Percentiles rank a stretch among this genome's conserved stretches.
Conservation (phyloP, 768 basidiomycete genomes). For the Omphalotus guepiniiformis region DNA sequence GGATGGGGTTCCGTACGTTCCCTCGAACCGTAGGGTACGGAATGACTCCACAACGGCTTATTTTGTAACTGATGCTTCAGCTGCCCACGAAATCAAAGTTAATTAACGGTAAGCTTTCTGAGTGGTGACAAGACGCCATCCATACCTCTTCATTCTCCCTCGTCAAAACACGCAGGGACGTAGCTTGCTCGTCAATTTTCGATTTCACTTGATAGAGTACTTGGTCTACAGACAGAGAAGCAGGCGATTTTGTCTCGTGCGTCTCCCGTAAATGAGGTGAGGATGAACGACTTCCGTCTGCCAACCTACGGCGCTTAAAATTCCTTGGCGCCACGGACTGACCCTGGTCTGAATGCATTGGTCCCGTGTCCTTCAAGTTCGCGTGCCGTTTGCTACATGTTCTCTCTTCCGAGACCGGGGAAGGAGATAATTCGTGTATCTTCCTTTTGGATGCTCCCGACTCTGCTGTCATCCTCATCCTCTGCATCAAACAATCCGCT, state of each 20-base stretch:
- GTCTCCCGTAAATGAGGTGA: neutral
- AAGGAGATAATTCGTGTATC: neutral
- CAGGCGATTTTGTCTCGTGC: neutral
- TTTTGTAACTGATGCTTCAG: neutral
- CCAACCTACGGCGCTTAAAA: slow-evolving; percentile 2
- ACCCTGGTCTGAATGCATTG: neutral
- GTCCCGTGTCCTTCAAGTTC: neutral
- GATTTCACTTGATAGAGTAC: slow-evolving; percentile 42
- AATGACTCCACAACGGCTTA: too few species aligned
- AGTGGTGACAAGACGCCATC: too few species aligned
- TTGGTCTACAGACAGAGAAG: slow-evolving; percentile 18
- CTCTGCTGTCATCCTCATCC: slow-evolving; percentile 10
- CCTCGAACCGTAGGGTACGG: too few species aligned
- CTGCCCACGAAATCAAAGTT: slow-evolving; percentile 1
- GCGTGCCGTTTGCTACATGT: neutral
- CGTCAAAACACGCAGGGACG: slow-evolving; percentile 35
- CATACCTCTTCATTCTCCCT: slow-evolving; percentile 47
- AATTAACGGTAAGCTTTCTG: slow-evolving; percentile 3
- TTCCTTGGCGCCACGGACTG: neutral
- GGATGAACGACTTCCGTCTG: neutral
- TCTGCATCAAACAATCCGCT: slow-evolving; percentile 16
- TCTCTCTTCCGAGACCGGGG: neutral
- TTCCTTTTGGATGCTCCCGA: slow-evolving; percentile 9
- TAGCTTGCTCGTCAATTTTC: slow-evolving; percentile 46
- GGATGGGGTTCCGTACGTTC: too few species aligned